Base-by-base conservation (phyloP, 306 rosid genomes). In the Trifolium dubium region DNA sequence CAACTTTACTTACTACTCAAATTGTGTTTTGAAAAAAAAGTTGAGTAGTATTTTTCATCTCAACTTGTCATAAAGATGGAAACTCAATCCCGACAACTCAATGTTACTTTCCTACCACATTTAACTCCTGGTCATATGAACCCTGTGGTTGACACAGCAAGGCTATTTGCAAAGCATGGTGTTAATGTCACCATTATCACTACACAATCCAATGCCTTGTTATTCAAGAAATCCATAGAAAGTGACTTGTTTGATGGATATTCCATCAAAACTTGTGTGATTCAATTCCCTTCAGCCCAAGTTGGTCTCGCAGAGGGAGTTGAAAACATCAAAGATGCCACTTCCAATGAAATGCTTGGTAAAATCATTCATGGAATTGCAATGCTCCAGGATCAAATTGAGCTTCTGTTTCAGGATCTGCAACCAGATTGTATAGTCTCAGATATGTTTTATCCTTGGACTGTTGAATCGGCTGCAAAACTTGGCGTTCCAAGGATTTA, bases 401-500 rank as follows among this genome's bases (percentile, higher is more conserved):
- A 74, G 53, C 41, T 6, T 60, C 53, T 80, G 53, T 53, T 80
- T 7, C 68, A 61, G 2, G 73, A 68, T 31, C 10, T 68, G 1
- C 67, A 68, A 50, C 80, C 83, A 1, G 77, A 80, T 61, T 80
- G 80, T 41, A 2, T 80, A 6, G 73, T 80, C 18, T 68, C 83
- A 40, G 83, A 80, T 8, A 41, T 69, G 76, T 46, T 62, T 1
- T 53, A 68, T 74, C 72, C 72, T 49, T 80, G 83, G 83, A 74
- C 83, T 30, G 80, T 74, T 8, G 80, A 80, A 9, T 74, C 80
- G 0, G 83, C 83, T 8, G 67, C 43, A 4, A 74, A 69, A 51
- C 72, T 80, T 10, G 80, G 76, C 8, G 53, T 80, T 41, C 83
- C 83, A 68, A 80, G 83, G 80, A 14, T 80, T 7, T 51, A 30